These are phyloP conservation scores for Alternaria atra DNA, from an alignment of 2,329 filamentous ascomycete species.

Conservation along the genomic window DNA sequence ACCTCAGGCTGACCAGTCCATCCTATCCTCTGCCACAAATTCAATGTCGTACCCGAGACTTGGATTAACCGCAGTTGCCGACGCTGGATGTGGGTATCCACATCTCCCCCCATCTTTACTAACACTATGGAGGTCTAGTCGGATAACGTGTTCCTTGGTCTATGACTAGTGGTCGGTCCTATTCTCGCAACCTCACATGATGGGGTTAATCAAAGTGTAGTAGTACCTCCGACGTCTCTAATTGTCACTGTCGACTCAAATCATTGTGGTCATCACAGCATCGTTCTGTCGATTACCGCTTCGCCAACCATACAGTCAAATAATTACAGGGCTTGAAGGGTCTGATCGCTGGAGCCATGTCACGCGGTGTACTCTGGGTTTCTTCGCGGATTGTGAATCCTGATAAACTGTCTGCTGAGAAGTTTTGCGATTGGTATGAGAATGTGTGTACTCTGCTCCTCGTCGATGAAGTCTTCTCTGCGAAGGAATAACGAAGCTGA, in stretches of 20 bases:
- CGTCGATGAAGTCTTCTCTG: not conserved
- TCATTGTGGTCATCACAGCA: not conserved
- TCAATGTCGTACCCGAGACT: not conserved
- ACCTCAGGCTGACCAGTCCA: not conserved
- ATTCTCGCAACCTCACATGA: not conserved
- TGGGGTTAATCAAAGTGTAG: not conserved
- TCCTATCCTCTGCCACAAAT: not conserved
- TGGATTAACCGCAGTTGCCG: not conserved
- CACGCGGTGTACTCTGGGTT: conserved; percentile 40
- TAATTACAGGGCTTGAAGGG: not conserved
- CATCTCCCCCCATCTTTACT: not conserved
- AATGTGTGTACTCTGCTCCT: conserved; percentile 17
- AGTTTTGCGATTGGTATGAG: conserved; percentile 43
- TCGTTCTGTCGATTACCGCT: not conserved
- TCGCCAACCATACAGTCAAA: not conserved
- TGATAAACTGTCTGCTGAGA: conserved; percentile 13
- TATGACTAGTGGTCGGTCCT: conserved; percentile 1
- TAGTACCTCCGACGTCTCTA: not conserved
- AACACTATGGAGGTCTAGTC: not conserved
- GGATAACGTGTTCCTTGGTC: conserved; percentile 3
- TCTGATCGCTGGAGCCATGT: conserved; percentile 19
- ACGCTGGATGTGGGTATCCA: not conserved
- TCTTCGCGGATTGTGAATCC: conserved; percentile 27
- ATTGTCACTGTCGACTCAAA: not conserved
- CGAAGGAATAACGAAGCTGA: not conserved